phyloP scores from a whole-genome alignment of 148 eudicot genomes.

The Rhododendron williamsianum region DNA sequence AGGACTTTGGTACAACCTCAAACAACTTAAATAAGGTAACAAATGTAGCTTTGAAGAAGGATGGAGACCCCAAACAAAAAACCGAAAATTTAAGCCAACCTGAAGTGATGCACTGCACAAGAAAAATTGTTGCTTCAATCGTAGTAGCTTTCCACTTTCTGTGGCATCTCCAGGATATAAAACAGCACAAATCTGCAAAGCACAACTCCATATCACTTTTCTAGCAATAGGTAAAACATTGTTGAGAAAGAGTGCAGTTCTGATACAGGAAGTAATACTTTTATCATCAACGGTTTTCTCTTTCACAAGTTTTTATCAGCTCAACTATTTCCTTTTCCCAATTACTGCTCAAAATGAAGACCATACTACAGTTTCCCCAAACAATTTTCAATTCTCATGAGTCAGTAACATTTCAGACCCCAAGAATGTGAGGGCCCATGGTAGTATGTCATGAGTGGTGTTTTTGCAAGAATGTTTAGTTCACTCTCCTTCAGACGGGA shows the following conservation, averaged over 20 bases:
- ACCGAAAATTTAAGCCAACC: constrained; percentile 33
- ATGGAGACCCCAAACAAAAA: neutral
- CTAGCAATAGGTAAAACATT: neutral
- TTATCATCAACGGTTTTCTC: neutral
- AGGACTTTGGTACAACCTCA: constrained; percentile 5
- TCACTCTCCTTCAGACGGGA: neutral
- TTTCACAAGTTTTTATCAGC: neutral
- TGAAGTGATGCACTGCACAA: constrained; percentile 99
- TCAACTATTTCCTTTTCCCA: neutral
- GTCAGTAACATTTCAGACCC: neutral
- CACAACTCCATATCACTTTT: constrained; percentile 1
- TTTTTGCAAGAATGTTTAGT: neutral
- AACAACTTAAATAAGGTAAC: neutral
- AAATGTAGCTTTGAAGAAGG: neutral
- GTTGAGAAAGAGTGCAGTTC: neutral
- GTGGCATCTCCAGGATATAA: constrained; percentile 98
- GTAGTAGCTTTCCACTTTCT: constrained; percentile 77
- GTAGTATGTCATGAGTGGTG: neutral
- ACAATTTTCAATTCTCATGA: neutral
- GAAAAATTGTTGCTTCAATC: constrained; percentile 95
- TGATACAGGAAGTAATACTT: neutral
- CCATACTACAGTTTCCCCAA: neutral
- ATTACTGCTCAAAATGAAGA: neutral
- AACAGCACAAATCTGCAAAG: constrained; percentile 86
- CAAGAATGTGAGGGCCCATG: neutral